Evolutionary conservation across 257 asterid genomes (phyloP).

Genomic region (Catharanthus roseus): DNA sequence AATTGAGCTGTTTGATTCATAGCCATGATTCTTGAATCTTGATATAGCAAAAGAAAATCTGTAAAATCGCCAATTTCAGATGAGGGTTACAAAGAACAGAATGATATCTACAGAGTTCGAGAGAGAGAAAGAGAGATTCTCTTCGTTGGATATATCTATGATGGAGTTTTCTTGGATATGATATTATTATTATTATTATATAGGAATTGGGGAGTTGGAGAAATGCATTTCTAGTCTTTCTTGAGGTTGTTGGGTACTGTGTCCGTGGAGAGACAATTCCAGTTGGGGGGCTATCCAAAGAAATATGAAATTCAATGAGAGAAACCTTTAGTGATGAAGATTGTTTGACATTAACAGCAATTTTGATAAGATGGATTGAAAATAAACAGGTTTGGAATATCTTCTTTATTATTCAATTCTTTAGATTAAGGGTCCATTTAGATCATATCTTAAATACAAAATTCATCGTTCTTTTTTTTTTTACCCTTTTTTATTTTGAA

Average conservation of each 20-base stretch:
- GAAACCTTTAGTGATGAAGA: background rate
- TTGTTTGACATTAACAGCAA: background rate
- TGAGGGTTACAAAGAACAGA: background rate
- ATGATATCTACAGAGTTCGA: background rate
- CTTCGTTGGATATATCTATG: background rate
- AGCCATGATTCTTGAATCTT: conserved; percentile 19
- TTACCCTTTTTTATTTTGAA: too few relatives aligned
- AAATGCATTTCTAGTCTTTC: background rate
- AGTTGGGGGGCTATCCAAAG: too few relatives aligned
- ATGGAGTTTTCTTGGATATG: too few relatives aligned
- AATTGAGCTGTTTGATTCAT: conserved; percentile 13
- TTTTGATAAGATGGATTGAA: too few relatives aligned
- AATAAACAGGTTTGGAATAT: too few relatives aligned
- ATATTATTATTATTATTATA: too few relatives aligned
- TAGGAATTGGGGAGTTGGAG: background rate
- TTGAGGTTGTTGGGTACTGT: too few relatives aligned
- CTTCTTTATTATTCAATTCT: too few relatives aligned
- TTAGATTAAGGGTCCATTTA: too few relatives aligned
- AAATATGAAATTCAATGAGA: background rate
- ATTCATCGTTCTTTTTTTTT: too few relatives aligned
- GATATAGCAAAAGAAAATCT: background rate
- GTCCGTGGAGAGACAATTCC: too few relatives aligned
- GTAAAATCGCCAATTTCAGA: background rate
- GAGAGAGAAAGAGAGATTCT: background rate
- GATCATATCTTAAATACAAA: too few relatives aligned